Percentiles rank a stretch among this genome's conserved stretches.
Evolutionary conservation across 345 rosid species (phyloP).

Genomic region (Kandelia obovata): DNA sequence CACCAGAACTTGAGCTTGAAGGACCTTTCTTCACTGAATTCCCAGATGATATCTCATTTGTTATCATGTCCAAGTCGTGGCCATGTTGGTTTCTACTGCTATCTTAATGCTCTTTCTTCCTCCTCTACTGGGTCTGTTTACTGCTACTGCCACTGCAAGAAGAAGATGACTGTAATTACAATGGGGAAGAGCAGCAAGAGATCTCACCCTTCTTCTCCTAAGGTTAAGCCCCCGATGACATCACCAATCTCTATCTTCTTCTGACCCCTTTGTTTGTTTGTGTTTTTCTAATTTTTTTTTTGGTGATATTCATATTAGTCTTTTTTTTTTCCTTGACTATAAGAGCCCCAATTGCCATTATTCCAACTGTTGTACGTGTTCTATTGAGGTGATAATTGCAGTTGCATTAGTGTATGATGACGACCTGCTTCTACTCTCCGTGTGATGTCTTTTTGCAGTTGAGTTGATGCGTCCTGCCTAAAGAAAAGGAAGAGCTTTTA

Average conservation of each 20-base stretch:
- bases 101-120: not conserved
- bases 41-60: conserved; percentile 1
- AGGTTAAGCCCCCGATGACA: conserved; percentile 25
- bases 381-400: too few relatives aligned
- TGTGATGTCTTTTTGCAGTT: too few relatives aligned
- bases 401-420: too few relatives aligned
- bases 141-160: not conserved
- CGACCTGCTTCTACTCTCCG: too few relatives aligned
- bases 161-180: conserved; percentile 29
- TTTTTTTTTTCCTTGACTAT: too few relatives aligned
- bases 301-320: too few relatives aligned
- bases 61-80: not conserved
- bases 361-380: too few relatives aligned
- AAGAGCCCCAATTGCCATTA: too few relatives aligned
- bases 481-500: too few relatives aligned
- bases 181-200: conserved; percentile 54
- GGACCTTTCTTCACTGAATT: too few relatives aligned
- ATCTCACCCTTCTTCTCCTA: conserved; percentile 33
- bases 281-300: not conserved
- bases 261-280: not conserved
- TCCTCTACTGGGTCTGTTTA: not conserved
- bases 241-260: conserved; percentile 1
- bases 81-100: conserved; percentile 3
- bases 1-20: too few relatives aligned
- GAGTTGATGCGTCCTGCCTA: too few relatives aligned